A percentile compares a stretch with the other conserved stretches of the same genome.
Evolutionary conservation across 2,329 filamentous ascomycete genomes (phyloP).

Genomic region (Ascochyta lentis): DNA sequence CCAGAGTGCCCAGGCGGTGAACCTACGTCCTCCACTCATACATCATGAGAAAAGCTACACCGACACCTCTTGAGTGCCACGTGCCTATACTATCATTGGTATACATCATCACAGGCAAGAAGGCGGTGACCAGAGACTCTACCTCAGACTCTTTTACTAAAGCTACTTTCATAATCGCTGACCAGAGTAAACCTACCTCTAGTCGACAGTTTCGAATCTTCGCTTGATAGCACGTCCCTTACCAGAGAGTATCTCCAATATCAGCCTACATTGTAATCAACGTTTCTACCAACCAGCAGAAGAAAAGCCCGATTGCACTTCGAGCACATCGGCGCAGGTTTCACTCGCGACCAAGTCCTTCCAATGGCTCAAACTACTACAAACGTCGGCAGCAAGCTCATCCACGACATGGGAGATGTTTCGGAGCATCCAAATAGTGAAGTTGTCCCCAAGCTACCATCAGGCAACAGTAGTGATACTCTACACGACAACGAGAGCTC

Average conservation of each 20-base stretch:
- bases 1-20: slow-evolving; percentile 3
- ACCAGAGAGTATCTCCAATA: neutral
- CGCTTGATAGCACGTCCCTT: neutral
- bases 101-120: neutral
- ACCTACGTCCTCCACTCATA: neutral
- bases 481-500: slow-evolving; percentile 14
- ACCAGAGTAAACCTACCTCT: neutral
- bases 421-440: neutral
- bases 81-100: neutral
- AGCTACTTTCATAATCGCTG: neutral
- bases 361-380: neutral
- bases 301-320: neutral
- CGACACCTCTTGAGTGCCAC: neutral
- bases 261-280: neutral
- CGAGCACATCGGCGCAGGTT: neutral
- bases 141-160: neutral
- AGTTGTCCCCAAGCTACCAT: slow-evolving; percentile 3
- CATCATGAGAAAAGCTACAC: slow-evolving; percentile 3
- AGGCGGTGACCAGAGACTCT: neutral
- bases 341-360: neutral
- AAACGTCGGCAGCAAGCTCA: neutral
- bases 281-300: neutral
- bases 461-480: slow-evolving; percentile 22
- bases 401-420: neutral
- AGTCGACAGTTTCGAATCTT: neutral